These are phyloP conservation scores for Mortierella sp. DNA, from an alignment of 371 early-diverging fungal genomes.

Conservation along the genomic window DNA sequence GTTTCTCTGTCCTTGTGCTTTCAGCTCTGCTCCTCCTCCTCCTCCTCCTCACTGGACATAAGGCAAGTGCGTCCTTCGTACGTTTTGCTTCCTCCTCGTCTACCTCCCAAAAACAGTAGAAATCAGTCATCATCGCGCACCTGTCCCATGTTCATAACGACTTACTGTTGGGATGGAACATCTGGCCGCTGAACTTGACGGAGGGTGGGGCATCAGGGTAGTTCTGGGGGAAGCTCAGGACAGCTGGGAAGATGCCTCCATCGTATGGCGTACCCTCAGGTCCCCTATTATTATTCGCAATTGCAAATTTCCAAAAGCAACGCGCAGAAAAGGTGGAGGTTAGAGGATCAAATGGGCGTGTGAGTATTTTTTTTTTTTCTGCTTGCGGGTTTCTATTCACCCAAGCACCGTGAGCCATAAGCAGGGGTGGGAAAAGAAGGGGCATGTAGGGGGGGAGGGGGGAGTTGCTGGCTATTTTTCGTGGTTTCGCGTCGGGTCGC, in stretches of 20 bases:
- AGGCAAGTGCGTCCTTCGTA: not conserved
- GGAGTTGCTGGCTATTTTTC: not conserved
- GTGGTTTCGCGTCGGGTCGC: not conserved
- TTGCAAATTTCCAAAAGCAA: not conserved
- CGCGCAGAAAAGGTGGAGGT: not conserved
- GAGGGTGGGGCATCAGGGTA: constrained; percentile 95
- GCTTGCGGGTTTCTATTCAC: not conserved
- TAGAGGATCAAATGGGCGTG: not conserved
- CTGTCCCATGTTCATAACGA: not conserved
- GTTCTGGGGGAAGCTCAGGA: constrained; percentile 91
- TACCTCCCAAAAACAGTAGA: too few relatives aligned
- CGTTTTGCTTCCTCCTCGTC: too few relatives aligned
- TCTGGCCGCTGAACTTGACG: constrained; percentile 92
- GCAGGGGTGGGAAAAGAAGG: not conserved
- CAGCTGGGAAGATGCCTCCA: constrained; percentile 91
- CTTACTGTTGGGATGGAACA: constrained; percentile 95
- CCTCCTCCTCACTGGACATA: not conserved
- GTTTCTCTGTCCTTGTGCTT: not conserved
- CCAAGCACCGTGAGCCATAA: not conserved
- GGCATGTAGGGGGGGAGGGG: too few relatives aligned
- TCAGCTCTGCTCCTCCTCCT: not conserved
- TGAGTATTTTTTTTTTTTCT: not conserved
- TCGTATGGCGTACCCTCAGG: constrained; percentile 95
- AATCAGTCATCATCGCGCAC: too few relatives aligned
- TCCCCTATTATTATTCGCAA: constrained; percentile 68